Base-by-base conservation (phyloP, 768 basidiomycete genomes). In the Lactifluus volemus region DNA sequence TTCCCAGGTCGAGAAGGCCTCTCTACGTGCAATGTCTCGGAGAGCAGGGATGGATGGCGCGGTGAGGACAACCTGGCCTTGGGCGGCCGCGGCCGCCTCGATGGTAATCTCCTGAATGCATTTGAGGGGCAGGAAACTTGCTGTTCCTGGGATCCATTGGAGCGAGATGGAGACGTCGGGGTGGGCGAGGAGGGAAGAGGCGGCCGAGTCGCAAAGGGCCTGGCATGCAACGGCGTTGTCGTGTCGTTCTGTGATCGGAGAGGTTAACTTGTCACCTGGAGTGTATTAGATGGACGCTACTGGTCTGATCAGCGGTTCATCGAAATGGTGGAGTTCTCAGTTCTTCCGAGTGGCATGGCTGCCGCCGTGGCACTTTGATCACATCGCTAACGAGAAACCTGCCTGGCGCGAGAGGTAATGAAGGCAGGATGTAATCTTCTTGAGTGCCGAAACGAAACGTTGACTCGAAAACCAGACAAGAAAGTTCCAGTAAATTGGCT, bases 301-400 rank as follows among this genome's bases (percentile, higher is more conserved):
- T 54, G n/a, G n/a, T n/a, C n/a, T n/a, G 61, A 62, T 62, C 61
- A 58, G 45, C 29, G 19, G 39, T 38, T 53, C 44, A 30, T 44
- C 25, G 29, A 55, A 25, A 49, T 19, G 48, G 53, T 49, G 47
- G 53, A 34, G 45, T 25, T 25, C 25, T 25, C 25, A n/a, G n/a
- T 61, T 47, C 50, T 34, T 12, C 38, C 50, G 61, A 45, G 39
- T 58, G 47, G 52, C 39, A 30, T 25, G 32, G 45, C 47, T 17
- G 61, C 39, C 38, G 56, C 25, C 25, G 25, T 58, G 61, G 52
- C 56, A 62, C 56, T 32, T 58, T 62, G 61, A 62, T 58, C 57
- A 58, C 52, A 49, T 53, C 61, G 56, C 56, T 38, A 53, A 34
- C 45, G 53, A 11, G 55, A 44, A 58, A 30, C 17, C 61, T 53